Base-by-base conservation (phyloP, 495 filamentous ascomycete species). In the Aspergillus bridgeri region DNA sequence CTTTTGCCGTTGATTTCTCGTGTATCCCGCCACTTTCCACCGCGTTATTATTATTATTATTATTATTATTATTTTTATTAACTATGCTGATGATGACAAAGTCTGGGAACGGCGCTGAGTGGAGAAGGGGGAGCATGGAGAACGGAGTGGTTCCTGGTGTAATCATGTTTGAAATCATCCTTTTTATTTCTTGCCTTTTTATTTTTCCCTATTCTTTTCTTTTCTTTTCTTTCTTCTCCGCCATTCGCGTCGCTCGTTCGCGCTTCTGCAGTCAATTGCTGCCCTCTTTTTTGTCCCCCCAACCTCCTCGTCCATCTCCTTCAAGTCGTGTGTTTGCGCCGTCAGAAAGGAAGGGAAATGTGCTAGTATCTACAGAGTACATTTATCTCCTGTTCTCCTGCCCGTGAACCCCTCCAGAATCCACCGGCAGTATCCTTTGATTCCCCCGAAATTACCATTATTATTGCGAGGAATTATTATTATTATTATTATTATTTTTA, bases 341-440 rank as follows among this genome's bases (percentile, higher is more conserved):
- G 29, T 42, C 33, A 38, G 33, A 43, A 52, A 19, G 15, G 18
- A 17, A 52, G 42, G 19, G n/a, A 52, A 22, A 52, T 22, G 38
- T 52, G 27, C 13, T 29, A 25, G 38, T n/a, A n/a, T n/a, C n/a
- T n/a, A n/a, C n/a, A 54, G 8, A 24, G 46, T 19, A 23, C n/a
- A 8, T 27, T 46, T 45, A 25, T 21, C 52, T 43, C 58, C 24
- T 56, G 56, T 45, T 54, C 45, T 60, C 29, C 45, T 48, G 51
- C 52, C 19, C 27, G 19, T 58, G 48, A 53, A 60, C 60, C 60
- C 60, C 64, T 63, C 64, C 56, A 58, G 61, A 59, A 64, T 58
- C 61, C 54, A 58, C 58, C 47, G 54, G 54, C 57, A 60, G 60
- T 59, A 54, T 63, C 48, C 25, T 23, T 45, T n/a, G n/a, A 22